Conservation (phyloP, 2,329 filamentous ascomycete genomes). For the Epichloe uncinata region DNA sequence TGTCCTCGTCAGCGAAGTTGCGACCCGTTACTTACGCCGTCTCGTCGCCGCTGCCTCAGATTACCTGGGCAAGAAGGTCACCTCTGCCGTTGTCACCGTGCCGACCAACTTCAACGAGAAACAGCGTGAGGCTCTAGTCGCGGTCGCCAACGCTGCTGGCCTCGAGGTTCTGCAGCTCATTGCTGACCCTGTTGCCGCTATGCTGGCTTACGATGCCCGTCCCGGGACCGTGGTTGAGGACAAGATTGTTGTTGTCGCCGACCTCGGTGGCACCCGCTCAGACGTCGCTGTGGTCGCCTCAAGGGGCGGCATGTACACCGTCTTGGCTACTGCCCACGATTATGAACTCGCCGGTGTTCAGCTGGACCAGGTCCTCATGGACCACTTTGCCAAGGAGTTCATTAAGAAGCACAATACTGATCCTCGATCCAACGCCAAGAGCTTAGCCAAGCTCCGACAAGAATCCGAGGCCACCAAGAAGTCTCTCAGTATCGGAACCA, state of each 20-base stretch:
- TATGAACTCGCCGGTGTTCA: conserved; percentile 82
- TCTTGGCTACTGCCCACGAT: conserved; percentile 87
- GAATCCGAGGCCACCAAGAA: conserved; percentile 90
- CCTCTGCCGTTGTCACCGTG: conserved; percentile 85
- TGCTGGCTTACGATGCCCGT: conserved; percentile 83
- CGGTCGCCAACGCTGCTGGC: conserved; percentile 65
- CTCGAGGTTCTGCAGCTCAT: conserved; percentile 90
- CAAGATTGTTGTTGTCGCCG: conserved; percentile 83
- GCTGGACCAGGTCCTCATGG: conserved; percentile 81
- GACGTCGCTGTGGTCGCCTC: conserved; percentile 86
- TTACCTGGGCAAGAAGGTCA: conserved; percentile 85
- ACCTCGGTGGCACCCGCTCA: conserved; percentile 83
- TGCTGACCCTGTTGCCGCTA: conserved; percentile 75
- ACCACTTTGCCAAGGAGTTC: conserved; percentile 98
- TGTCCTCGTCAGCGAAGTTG: conserved; percentile 65
- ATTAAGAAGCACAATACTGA: conserved; percentile 91
- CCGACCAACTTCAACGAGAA: conserved; percentile 86
- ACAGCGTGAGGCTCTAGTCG: conserved; percentile 68
- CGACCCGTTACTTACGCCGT: conserved; percentile 72
- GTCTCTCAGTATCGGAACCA: conserved; percentile 74
- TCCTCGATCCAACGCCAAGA: conserved; percentile 66
- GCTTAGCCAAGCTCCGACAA: conserved; percentile 81
- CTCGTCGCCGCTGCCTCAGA: conserved; percentile 75
- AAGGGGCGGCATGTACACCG: conserved; percentile 89
- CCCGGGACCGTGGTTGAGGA: conserved; percentile 62